These are phyloP conservation scores for Lasiosphaeria ovina DNA, from an alignment of 495 filamentous ascomycete species.

Conservation along the genomic window DNA sequence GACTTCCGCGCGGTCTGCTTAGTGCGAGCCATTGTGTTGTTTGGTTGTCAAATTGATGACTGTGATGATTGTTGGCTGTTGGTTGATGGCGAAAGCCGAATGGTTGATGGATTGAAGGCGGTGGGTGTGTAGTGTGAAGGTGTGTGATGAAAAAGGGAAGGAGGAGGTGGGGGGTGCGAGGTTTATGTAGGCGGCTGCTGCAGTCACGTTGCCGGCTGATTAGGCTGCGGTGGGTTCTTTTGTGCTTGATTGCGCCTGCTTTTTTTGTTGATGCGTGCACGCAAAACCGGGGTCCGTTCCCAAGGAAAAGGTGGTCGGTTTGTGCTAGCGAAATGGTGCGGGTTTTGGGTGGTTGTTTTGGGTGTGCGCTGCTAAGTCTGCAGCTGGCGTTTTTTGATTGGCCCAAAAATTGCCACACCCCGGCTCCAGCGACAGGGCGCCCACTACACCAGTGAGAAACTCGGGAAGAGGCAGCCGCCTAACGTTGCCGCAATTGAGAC, in stretches of 20 bases:
- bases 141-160: constrained; percentile 49
- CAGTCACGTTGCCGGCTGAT: constrained; percentile 46
- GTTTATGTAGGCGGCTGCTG: constrained; percentile 43
- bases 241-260: constrained; percentile 31
- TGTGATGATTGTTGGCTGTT: constrained; percentile 34
- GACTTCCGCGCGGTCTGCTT: constrained; percentile 99
- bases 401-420: constrained; percentile 23
- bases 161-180: constrained; percentile 44
- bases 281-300: constrained; percentile 35
- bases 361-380: constrained; percentile 17
- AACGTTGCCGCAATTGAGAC: constrained; percentile 4
- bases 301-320: constrained; percentile 28
- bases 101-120: constrained; percentile 35
- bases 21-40: constrained; percentile 86
- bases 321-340: constrained; percentile 27
- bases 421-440: constrained; percentile 24
- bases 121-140: constrained; percentile 31
- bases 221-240: constrained; percentile 28
- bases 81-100: constrained; percentile 29
- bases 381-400: constrained; percentile 31
- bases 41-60: constrained; percentile 50
- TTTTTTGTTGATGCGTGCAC: constrained; percentile 29
- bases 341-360: constrained; percentile 31
- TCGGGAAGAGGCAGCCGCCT: constrained; percentile 15
- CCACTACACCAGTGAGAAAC: not conserved